phyloP scores from a whole-genome alignment of 2,329 filamentous ascomycete species.

The Daldinia sp. region DNA sequence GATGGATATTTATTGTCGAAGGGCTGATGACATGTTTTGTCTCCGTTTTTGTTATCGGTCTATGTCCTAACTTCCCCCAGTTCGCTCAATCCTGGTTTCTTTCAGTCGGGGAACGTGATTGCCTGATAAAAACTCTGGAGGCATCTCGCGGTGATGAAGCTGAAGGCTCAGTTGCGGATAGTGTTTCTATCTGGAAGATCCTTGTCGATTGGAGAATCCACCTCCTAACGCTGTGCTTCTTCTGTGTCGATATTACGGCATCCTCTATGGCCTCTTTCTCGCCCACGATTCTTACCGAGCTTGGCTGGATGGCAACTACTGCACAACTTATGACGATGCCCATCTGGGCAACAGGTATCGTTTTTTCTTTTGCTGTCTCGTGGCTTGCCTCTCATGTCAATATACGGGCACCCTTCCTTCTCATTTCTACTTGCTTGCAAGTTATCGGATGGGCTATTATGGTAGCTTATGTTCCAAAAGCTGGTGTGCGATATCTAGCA shows the following conservation, averaged over 20 bases:
- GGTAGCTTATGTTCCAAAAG: slow-evolving; percentile 36
- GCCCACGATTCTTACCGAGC: slow-evolving; percentile 42
- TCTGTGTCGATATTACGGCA: slow-evolving; percentile 45
- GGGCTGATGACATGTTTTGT: slow-evolving; percentile 41
- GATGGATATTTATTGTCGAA: slow-evolving; percentile 57
- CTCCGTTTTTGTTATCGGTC: slow-evolving; percentile 32
- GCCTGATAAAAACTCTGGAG: slow-evolving; percentile 37
- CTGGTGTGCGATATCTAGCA: slow-evolving; percentile 42
- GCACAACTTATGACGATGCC: slow-evolving; percentile 45
- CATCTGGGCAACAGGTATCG: slow-evolving; percentile 42
- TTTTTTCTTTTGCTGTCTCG: slow-evolving; percentile 38
- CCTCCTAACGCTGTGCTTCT: slow-evolving; percentile 44
- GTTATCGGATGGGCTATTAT: slow-evolving; percentile 44
- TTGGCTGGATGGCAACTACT: slow-evolving; percentile 38
- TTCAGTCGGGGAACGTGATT: slow-evolving; percentile 37
- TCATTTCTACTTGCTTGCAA: slow-evolving; percentile 39
- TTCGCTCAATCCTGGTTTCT: slow-evolving; percentile 44
- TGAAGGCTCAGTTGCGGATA: slow-evolving; percentile 38
- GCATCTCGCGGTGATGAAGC: slow-evolving; percentile 39
- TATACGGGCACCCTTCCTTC: slow-evolving; percentile 40
- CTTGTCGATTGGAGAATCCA: slow-evolving; percentile 45
- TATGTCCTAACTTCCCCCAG: slow-evolving; percentile 44
- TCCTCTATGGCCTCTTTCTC: slow-evolving; percentile 42
- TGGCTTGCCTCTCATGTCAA: slow-evolving; percentile 38
- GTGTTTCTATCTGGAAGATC: slow-evolving; percentile 40